These are phyloP conservation scores for Panicum virgatum DNA, from an alignment of 202 grass and related monocot species.

Conservation along the genomic window DNA sequence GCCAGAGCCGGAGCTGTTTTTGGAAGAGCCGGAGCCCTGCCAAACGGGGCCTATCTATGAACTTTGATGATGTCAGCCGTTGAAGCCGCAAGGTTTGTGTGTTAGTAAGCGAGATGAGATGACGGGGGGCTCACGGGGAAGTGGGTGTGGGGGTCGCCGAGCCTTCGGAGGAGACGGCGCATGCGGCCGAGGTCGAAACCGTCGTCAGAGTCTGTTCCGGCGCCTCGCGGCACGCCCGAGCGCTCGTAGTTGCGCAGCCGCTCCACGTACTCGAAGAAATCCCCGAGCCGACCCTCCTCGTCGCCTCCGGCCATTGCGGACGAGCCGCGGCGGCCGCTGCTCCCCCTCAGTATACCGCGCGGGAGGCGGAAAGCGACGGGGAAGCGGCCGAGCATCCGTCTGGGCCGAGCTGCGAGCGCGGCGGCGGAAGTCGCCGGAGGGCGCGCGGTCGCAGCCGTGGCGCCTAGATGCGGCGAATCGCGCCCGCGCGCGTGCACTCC, in stretches of 20 bases:
- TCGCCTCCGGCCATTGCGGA: conserved; percentile 35
- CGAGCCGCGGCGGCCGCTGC: conserved; percentile 4
- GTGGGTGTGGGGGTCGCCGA: conserved; percentile 72
- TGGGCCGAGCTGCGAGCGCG: not conserved
- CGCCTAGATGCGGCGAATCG: conserved; percentile 3
- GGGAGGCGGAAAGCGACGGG: not conserved
- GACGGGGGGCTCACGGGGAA: conserved; percentile 46
- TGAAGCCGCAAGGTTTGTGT: not conserved
- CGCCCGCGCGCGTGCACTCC: not conserved
- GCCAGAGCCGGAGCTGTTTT: too few species aligned
- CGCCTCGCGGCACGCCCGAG: conserved; percentile 69
- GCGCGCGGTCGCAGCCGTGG: conserved; percentile 28
- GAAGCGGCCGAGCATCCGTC: conserved; percentile 14
- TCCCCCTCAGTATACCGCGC: not conserved
- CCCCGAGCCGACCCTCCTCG: conserved; percentile 43
- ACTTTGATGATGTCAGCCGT: not conserved
- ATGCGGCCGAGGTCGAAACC: conserved; percentile 93
- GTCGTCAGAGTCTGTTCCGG: conserved; percentile 77
- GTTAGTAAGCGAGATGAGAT: not conserved
- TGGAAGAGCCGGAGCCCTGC: too few species aligned
- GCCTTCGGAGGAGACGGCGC: conserved; percentile 63
- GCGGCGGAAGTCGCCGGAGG: conserved; percentile 15
- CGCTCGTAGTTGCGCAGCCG: conserved; percentile 77
- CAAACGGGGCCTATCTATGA: too few species aligned
- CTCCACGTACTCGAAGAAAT: conserved; percentile 84